These are phyloP conservation scores for Byssochlamys sp. DNA, from an alignment of 2,329 filamentous ascomycete species.

Conservation along the genomic window DNA sequence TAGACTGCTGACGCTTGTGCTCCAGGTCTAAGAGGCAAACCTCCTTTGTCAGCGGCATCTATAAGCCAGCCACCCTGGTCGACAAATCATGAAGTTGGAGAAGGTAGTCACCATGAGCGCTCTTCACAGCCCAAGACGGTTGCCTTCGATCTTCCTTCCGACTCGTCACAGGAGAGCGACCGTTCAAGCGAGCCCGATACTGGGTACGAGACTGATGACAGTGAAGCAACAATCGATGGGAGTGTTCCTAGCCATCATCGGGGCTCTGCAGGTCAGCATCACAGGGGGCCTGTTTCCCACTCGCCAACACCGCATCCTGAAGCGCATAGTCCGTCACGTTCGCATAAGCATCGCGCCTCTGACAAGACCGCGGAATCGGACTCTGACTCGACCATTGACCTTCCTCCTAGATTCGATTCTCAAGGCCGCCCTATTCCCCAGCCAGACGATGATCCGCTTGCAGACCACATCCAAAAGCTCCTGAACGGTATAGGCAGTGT, in stretches of 20 bases:
- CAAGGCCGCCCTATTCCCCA: conserved; percentile 29
- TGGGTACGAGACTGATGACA: conserved; percentile 37
- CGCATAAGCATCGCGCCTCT: background rate
- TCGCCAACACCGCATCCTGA: background rate
- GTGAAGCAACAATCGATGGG: conserved; percentile 26
- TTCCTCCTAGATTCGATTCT: conserved; percentile 36
- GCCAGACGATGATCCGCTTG: conserved; percentile 22
- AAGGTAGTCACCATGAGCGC: conserved; percentile 11
- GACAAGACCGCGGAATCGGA: conserved; percentile 15
- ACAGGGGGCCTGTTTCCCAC: background rate
- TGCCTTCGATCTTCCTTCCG: conserved; percentile 19
- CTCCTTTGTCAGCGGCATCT: background rate
- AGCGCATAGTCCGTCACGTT: conserved; percentile 5
- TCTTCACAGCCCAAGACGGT: conserved; percentile 24
- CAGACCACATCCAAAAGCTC: conserved; percentile 27
- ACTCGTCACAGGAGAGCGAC: conserved; percentile 5
- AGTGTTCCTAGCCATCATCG: conserved; percentile 10
- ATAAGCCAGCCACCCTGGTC: background rate
- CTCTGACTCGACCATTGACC: conserved; percentile 36
- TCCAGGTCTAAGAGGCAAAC: conserved; percentile 13
- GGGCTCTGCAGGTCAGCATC: conserved; percentile 6
- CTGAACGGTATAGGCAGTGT: conserved; percentile 20
- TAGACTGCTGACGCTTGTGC: background rate
- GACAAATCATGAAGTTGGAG: conserved; percentile 3
- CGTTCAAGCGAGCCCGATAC: conserved; percentile 9